Base-by-base conservation (phyloP, 2,329 filamentous ascomycete genomes). In the Pseudogymnoascus sp. region DNA sequence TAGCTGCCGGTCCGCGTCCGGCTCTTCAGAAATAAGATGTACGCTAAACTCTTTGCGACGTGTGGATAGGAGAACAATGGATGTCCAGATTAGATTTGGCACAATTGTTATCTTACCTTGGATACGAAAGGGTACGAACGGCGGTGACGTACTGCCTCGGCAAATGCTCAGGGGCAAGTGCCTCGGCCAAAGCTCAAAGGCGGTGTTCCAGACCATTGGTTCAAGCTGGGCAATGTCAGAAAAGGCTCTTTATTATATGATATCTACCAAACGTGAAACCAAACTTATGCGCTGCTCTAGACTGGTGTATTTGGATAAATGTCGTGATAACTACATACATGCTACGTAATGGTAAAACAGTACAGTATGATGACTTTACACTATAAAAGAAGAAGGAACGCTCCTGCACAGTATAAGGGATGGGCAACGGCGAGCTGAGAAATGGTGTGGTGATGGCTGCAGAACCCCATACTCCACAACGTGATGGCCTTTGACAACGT, bases 41-140 rank as follows among this genome's bases (percentile, higher is more conserved):
- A 51, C 44, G 44, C 44, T 51, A 51, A 51, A 31, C 44, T n/a
- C 44, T 51, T 51, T 51, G 44, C 44, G 44, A 48, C n/a, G 42
- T 8, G n/a, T 13, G 5, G 42, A 31, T 51, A 51, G 44, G 44
- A 31, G 44, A 51, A 15, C 44, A n/a, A 9, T 31, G 27, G 44
- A 15, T 31, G 44, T 9, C 12, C n/a, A 13, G 27, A 51, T 51
- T 51, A 9, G 25, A 4, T 10, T 31, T n/a, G 44, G 31, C 15
- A 15, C 27, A 31, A 51, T 15, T 38, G 25, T 12, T 31, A 5
- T 51, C 44, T 51, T 51, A 51, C 25, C 29, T 44, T 44, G 15
- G 44, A 13, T n/a, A 51, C 44, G 21, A 15, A n/a, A 9, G 4
- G 31, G 27, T 15, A 48, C 42, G 8, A 51, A 29, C 21, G 21